phyloP scores from a whole-genome alignment of 208 protist species.

The Trypanosoma scelopori region DNA sequence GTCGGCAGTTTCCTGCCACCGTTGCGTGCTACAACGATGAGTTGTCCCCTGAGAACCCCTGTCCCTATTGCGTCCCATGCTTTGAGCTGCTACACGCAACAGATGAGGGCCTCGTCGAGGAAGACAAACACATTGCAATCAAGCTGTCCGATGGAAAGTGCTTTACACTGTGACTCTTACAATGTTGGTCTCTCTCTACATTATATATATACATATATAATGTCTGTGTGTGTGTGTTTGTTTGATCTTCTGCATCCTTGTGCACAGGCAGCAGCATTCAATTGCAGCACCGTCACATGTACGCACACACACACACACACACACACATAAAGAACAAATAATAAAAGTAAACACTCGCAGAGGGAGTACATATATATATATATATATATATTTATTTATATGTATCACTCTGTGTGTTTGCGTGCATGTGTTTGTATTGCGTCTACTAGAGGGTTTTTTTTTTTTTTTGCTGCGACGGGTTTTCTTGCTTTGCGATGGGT shows the following conservation, averaged over 20 bases:
- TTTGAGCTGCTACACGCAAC: constrained; percentile 65
- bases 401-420: neutral
- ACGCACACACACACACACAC: too few species aligned
- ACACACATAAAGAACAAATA: constrained; percentile 4
- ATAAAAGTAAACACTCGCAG: neutral
- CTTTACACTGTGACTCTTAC: constrained; percentile 10
- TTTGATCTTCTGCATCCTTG: neutral
- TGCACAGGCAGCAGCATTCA: neutral
- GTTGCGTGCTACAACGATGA: constrained; percentile 54
- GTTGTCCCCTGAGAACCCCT: constrained; percentile 43
- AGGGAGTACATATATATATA: neutral
- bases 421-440: too few species aligned
- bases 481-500: neutral
- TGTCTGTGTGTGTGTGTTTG: neutral
- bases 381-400: constrained; percentile 1
- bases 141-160: constrained; percentile 27
- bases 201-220: neutral
- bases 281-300: neutral
- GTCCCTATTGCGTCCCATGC: constrained; percentile 74
- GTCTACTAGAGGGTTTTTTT: too few species aligned
- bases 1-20: constrained; percentile 60
- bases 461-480: too few species aligned
- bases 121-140: constrained; percentile 13
- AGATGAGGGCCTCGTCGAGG: constrained; percentile 39
- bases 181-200: neutral